Evolutionary conservation across 2,329 filamentous ascomycete genomes (phyloP).

Genomic region (Pseudopyrenochaeta lycopersici): DNA sequence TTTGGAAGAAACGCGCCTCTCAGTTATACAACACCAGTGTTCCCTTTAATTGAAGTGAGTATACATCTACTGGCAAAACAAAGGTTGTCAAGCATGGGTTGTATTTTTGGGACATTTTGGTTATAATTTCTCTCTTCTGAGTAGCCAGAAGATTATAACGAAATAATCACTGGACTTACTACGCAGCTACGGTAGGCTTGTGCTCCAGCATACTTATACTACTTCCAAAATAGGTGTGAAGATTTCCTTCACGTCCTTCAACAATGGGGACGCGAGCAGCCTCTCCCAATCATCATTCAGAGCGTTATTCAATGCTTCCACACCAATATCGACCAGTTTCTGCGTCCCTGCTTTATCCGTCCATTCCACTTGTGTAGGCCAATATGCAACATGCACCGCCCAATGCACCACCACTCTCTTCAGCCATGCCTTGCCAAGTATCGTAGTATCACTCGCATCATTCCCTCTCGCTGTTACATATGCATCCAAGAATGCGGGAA

Average conservation of each 20-base stretch:
- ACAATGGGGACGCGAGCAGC: conserved; percentile 20
- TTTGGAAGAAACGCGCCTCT: no score
- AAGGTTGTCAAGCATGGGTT: no score
- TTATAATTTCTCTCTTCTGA: no score
- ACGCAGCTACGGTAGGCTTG: no score
- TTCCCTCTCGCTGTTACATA: conserved; percentile 23
- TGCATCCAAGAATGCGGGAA: conserved; percentile 34
- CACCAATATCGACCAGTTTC: conserved; percentile 36
- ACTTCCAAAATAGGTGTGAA: conserved; percentile 5
- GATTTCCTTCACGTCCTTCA: conserved; percentile 15
- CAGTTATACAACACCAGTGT: no score
- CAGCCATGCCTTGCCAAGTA: conserved; percentile 30
- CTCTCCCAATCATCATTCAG: conserved; percentile 30
- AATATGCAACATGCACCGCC: conserved; percentile 47
- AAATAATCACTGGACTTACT: not conserved
- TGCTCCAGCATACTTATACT: not conserved
- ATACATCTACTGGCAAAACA: no score
- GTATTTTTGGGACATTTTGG: no score
- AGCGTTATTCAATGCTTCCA: conserved; percentile 19
- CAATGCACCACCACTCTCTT: conserved; percentile 44
- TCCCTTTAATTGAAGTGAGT: no score
- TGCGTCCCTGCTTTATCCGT: conserved; percentile 31
- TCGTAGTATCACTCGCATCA: not conserved
- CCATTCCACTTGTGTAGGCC: conserved; percentile 46
- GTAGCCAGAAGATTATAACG: not conserved